Base-by-base conservation (phyloP, 768 basidiomycete species). In the Artomyces pyxidatus region DNA sequence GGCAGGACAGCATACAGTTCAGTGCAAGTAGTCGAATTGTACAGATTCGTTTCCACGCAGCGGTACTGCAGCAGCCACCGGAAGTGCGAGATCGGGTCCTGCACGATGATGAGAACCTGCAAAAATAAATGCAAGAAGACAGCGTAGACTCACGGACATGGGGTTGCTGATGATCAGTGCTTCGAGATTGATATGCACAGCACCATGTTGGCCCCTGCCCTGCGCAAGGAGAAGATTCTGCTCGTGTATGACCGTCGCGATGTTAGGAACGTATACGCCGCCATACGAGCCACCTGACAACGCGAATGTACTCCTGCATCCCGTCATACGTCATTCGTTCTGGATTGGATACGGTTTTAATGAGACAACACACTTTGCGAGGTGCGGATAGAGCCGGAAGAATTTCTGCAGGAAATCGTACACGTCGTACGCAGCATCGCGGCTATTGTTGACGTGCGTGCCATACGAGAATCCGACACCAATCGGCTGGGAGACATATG, bases 341-440 rank as follows among this genome's bases (percentile, higher is more conserved):
- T n/a, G n/a, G n/a, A n/a, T n/a, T n/a, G 27, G 42, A 19, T 7
- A 35, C 3, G 32, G 32, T n/a, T 35, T n/a, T 2, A 3, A 23
- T 12, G 5, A 4, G 19, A 11, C 14, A 4, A 25, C 49, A 2
- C 37, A 54, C 54, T 51, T 51, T 25, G 27, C 14, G 26, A 63
- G 47, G 1, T 59, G 37, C 7, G 63, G 63, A 49, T 52, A 64
- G 6, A 67, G 44, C 9, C 30, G 48, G 56, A 57, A 65, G 50
- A 68, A 67, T 45, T 64, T 67, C 45, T 68, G 65, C n/a, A 68
- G 39, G 46, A 68, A 70, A 53, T 67, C 67, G 48, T 68, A 68
- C 11, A 61, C 62, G 50, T 68, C 67, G 22, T 53, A 37, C 2
- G 66, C 68, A 3, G 65, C 65, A 38, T 42, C 53, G 0, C 59